A percentile compares a stretch with the other conserved stretches of the same genome.
Conservation (phyloP, 148 eudicot species). For the Suaeda aralocaspica region DNA sequence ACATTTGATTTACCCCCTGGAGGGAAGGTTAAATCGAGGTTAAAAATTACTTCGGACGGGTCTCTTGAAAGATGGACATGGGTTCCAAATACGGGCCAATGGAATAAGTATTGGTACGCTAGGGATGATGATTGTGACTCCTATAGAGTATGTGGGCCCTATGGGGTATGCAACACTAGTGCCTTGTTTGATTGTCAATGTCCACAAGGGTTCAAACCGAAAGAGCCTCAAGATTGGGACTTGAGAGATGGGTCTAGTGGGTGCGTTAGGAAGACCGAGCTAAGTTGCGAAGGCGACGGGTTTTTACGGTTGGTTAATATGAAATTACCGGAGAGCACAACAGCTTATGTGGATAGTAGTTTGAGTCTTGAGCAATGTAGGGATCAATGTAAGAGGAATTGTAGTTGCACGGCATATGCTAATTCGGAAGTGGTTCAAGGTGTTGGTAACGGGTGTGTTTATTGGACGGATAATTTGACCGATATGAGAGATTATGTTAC, state of each 20-base stretch:
- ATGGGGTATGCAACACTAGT: slow-evolving; percentile 45
- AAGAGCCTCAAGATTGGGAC: slow-evolving; percentile 45
- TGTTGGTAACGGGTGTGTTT: slow-evolving; percentile 36
- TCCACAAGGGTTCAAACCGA: slow-evolving; percentile 44
- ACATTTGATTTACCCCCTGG: slow-evolving; percentile 23
- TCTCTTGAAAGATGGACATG: slow-evolving; percentile 35
- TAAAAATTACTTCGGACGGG: slow-evolving; percentile 36
- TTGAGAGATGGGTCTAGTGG: slow-evolving; percentile 52
- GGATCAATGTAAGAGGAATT: slow-evolving; percentile 42
- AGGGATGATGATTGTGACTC: slow-evolving; percentile 59
- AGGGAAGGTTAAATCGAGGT: slow-evolving; percentile 37
- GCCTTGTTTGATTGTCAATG: slow-evolving; percentile 45
- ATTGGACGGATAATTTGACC: slow-evolving; percentile 28
- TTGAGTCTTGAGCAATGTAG: slow-evolving; percentile 43
- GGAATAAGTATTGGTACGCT: slow-evolving; percentile 65
- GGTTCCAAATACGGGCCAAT: slow-evolving; percentile 32
- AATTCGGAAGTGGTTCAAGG: slow-evolving; percentile 22
- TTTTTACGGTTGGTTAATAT: slow-evolving; percentile 38
- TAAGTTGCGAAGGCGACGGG: slow-evolving; percentile 47
- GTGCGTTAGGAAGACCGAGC: slow-evolving; percentile 32
- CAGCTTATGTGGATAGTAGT: slow-evolving; percentile 30
- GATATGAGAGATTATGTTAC: slow-evolving; percentile 36
- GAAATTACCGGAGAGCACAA: slow-evolving; percentile 54
- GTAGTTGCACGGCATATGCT: slow-evolving; percentile 56
- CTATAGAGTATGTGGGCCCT: slow-evolving; percentile 47